Evolutionary conservation across 805 yeast genomes (phyloP).

Genomic region (Lachancea cidri): DNA sequence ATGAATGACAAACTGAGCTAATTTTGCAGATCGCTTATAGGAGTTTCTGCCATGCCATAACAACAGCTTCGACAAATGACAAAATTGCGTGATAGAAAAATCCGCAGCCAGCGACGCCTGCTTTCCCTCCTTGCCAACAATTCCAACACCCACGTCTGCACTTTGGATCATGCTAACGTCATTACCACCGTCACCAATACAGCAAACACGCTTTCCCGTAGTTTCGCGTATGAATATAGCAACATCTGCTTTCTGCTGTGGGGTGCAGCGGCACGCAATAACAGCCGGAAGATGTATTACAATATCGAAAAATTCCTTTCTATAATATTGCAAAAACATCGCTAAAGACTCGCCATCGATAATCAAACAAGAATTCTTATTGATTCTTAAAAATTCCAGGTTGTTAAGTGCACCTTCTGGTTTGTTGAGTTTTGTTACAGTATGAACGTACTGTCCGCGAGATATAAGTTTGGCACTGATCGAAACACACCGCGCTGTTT

Average conservation of each 20-base stretch:
- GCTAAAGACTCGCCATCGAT: conserved; percentile 93
- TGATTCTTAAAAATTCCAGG: conserved; percentile 63
- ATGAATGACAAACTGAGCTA: conserved; percentile 94
- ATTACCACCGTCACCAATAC: conserved; percentile 99
- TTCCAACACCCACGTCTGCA: conserved; percentile 98
- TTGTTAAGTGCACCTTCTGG: conserved; percentile 66
- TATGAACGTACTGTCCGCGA: conserved; percentile 90
- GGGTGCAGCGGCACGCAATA: conserved; percentile 97
- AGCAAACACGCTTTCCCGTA: conserved; percentile 89
- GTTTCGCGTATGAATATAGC: conserved; percentile 70
- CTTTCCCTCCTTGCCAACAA: conserved; percentile 96
- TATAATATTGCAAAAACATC: conserved; percentile 55
- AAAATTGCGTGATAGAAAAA: conserved; percentile 88
- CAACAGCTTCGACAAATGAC: conserved; percentile 76
- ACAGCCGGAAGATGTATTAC: conserved; percentile 85
- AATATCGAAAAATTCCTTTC: conserved; percentile 68
- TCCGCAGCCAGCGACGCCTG: conserved; percentile 98
- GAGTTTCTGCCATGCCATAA: conserved; percentile 99
- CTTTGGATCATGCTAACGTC: conserved; percentile 99
- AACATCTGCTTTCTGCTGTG: conserved; percentile 97
- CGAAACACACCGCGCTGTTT: conserved; percentile 96
- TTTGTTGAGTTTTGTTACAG: conserved; percentile 59
- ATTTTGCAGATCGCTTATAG: conserved; percentile 89
- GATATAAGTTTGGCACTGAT: conserved; percentile 91
- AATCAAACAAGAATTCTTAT: conserved; percentile 56